These are phyloP conservation scores for Arthrobotrys iridis DNA, from an alignment of 2,329 filamentous ascomycete species.

Conservation along the genomic window DNA sequence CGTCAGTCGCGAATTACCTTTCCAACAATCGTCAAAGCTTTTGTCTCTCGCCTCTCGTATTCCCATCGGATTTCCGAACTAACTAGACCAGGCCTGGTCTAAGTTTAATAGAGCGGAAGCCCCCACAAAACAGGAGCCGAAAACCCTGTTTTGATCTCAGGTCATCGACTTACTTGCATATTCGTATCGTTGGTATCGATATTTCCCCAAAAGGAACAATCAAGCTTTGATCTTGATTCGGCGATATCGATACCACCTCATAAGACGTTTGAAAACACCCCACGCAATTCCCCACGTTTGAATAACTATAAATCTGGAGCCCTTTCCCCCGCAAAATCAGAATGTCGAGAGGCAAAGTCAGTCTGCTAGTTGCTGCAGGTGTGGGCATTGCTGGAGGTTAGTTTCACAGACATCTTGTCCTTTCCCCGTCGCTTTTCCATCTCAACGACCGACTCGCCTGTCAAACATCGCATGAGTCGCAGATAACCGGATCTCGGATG, in stretches of 20 bases:
- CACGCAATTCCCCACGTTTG: conserved; percentile 11
- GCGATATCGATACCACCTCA: neutral
- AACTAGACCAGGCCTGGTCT: conserved; percentile 38
- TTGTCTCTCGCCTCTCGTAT: conserved; percentile 18
- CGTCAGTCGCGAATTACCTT: conserved; percentile 28
- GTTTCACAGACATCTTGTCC: conserved; percentile 27
- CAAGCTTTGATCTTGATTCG: neutral
- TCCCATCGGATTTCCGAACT: conserved; percentile 16
- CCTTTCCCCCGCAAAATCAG: conserved; percentile 23
- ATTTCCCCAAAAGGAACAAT: conserved; percentile 20
- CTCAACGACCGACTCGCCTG: conserved; percentile 20
- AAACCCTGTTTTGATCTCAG: conserved; percentile 45
- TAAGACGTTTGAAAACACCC: no score
- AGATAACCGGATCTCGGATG: neutral
- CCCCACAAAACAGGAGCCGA: conserved; percentile 35
- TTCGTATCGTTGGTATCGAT: conserved; percentile 31
- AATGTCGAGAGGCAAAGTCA: conserved; percentile 34
- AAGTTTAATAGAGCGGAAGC: conserved; percentile 18
- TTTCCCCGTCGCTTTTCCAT: conserved; percentile 35
- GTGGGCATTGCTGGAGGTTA: conserved; percentile 51
- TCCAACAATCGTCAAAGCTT: conserved; percentile 1
- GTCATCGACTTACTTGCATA: conserved; percentile 15
- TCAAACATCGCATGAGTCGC: conserved; percentile 26
- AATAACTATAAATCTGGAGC: conserved; percentile 21
- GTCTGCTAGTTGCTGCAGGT: conserved; percentile 38